A percentile compares a stretch with the other conserved stretches of the same genome.
Conservation (phyloP, 2,329 filamentous ascomycete genomes). For the Cercospora berteroae region DNA sequence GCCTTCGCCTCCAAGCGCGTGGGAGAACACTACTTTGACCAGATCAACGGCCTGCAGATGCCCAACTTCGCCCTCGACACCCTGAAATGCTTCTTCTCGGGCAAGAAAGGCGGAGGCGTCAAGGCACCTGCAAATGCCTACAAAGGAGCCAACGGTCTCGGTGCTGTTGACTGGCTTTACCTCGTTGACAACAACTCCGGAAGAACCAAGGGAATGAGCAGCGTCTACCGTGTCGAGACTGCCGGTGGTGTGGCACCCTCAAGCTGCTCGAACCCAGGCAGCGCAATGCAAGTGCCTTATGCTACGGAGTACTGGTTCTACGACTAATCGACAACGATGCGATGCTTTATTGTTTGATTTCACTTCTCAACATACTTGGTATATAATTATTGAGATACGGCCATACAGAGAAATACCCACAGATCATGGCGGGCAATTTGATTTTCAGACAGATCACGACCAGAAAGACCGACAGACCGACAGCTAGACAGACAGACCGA, state of each 20-base stretch:
- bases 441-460: background rate
- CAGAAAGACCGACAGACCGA: background rate
- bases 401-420: background rate
- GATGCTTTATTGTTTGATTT: background rate
- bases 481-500: background rate
- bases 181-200: conserved; percentile 42
- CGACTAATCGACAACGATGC: conserved; percentile 25
- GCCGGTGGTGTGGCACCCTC: conserved; percentile 45
- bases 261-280: conserved; percentile 38
- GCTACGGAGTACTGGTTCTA: conserved; percentile 52
- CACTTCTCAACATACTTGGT: background rate
- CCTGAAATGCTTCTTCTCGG: conserved; percentile 45
- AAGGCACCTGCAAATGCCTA: conserved; percentile 51
- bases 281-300: conserved; percentile 43
- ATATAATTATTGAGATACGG: background rate
- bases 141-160: conserved; percentile 38
- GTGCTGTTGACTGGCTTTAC: conserved; percentile 49
- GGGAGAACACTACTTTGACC: conserved; percentile 66
- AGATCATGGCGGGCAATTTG: background rate
- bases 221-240: conserved; percentile 51
- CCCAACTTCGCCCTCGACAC: conserved; percentile 61
- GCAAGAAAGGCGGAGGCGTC: conserved; percentile 51
- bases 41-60: conserved; percentile 42
- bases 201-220: conserved; percentile 41
- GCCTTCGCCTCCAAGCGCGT: conserved; percentile 34